Base-by-base conservation (phyloP, 163 green algal species). In the Volvox carteri region DNA sequence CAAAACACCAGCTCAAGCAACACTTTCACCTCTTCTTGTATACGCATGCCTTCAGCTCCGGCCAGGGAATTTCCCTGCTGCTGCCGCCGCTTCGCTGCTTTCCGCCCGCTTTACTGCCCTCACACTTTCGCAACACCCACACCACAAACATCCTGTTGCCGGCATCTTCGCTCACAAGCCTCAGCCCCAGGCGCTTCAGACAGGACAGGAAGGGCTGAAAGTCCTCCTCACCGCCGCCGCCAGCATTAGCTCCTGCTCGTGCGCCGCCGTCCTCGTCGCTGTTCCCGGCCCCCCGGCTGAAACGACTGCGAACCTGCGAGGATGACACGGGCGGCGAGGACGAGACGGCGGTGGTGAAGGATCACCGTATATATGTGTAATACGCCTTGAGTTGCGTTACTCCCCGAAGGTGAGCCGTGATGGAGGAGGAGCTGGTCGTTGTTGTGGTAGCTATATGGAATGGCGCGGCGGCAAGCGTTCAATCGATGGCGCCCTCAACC, bases 121-220 rank as follows among this genome's bases (percentile, higher is more conserved):
- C 67, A 8, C 68, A 46, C 91, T 98, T 98, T 35, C 95, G 87
- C 4, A 98, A 90, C 76, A 97, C 91, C 56, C 97, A 95, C 3
- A 96, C 90, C 12, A 99, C 93, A 94, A 99, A 99, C 93, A 99
- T 97, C 33, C 94, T 94, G 94, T 99, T 99, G 39, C 58, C 88
- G 0, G 91, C 90, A 77, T 99, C 95, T 73, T 94, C 81, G 44
- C 92, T 87, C 16, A 92, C 79, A 25, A 98, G 48, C 50, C 92
- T 75, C 78, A 98, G 98, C 0, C 97, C 97, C 39, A 98, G 85
- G 30, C 46, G 8, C 41, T 88, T 54, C 46, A 99, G 84, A 16
- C 92, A 93, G 5, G 37, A 44, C 30, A 96, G 48, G 78, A 99
- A 98, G 4, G 89, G 92, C 9, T 84, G 30, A 85, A 98, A 93